Base-by-base conservation (phyloP, 2,329 filamentous ascomycete genomes). In the Pseudogymnoascus sp. region DNA sequence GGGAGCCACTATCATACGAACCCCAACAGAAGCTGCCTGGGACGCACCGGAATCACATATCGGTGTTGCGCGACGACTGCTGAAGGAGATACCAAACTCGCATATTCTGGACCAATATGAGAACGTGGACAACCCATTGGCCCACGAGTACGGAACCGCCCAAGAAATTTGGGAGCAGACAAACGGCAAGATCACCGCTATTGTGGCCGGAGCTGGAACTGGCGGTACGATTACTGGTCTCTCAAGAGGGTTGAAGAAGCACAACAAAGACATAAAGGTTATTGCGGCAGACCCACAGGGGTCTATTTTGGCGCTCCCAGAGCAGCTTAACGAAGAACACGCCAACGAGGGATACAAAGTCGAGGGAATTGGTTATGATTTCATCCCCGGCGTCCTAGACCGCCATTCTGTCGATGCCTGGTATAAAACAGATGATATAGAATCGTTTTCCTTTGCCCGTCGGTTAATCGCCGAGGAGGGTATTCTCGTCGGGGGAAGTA, bases 341-440 rank as follows among this genome's bases (percentile, higher is more conserved):
- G 83, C 85, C 66, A 93, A 97, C 73, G 87, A 92, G 76, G 81
- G 88, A 1, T 99, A 99, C 81, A 98, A 99, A 80, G 95, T 99
- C 0, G 95, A 99, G 79, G 95, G 95, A 48, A 99, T 99, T 72
- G 95, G 95, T 19, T 99, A 99, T 76, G 95, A 99, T 76, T 99
- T 99, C 76, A 90, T 99, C 65, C 95, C 96, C 6, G 91, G 98
- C 23, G 96, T 99, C 4, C 81, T 99, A 63, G 87, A 95, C 69
- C 91, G 89, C 73, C 77, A 87, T 28, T 76, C 84, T 4, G 90
- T 99, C 31, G 90, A 97, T 76, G 90, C 89, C 74, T 99, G 95
- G 95, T 98, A 97, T 81, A 99, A 99, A 85, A 99, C 95, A 3
- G 90, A 93, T 67, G 95, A 99, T 74, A 84, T 85, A 66, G 90